Conservation (phyloP, 2,329 filamentous ascomycete species). For the Monilinia fructicola region DNA sequence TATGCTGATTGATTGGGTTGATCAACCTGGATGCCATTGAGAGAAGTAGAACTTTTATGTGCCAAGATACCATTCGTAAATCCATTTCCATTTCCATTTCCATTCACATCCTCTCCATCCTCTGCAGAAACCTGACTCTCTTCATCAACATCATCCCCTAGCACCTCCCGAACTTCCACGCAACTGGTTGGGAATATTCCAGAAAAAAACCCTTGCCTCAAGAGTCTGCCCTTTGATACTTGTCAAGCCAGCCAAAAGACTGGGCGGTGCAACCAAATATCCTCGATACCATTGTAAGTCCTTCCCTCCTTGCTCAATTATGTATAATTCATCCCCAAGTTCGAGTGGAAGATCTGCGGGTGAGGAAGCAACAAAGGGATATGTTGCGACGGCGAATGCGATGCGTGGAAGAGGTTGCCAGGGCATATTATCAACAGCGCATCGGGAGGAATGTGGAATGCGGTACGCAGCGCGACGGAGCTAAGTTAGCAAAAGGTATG, state of each 20-base stretch:
- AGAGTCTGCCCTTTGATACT: constrained; percentile 89
- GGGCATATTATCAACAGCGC: constrained; percentile 61
- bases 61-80: constrained; percentile 26
- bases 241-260: constrained; percentile 85
- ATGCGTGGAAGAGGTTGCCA: constrained; percentile 97
- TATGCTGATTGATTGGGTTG: neutral
- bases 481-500: constrained; percentile 16
- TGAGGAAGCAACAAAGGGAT: constrained; percentile 84
- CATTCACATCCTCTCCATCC: constrained; percentile 21
- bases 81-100: constrained; percentile 25
- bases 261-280: constrained; percentile 92
- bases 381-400: constrained; percentile 95
- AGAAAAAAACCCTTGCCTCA: constrained; percentile 96
- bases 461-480: constrained; percentile 1
- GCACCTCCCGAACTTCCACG: constrained; percentile 89
- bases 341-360: constrained; percentile 93
- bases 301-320: constrained; percentile 87
- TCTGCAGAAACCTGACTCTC: constrained; percentile 38
- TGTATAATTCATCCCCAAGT: constrained; percentile 97
- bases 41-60: neutral
- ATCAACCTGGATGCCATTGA: neutral
- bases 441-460: constrained; percentile 21
- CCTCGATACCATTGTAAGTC: constrained; percentile 92
- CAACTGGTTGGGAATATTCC: constrained; percentile 95
- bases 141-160: constrained; percentile 72